These are phyloP conservation scores for Aspergillus bertholletiae DNA, from an alignment of 495 filamentous ascomycete genomes.

Conservation along the genomic window DNA sequence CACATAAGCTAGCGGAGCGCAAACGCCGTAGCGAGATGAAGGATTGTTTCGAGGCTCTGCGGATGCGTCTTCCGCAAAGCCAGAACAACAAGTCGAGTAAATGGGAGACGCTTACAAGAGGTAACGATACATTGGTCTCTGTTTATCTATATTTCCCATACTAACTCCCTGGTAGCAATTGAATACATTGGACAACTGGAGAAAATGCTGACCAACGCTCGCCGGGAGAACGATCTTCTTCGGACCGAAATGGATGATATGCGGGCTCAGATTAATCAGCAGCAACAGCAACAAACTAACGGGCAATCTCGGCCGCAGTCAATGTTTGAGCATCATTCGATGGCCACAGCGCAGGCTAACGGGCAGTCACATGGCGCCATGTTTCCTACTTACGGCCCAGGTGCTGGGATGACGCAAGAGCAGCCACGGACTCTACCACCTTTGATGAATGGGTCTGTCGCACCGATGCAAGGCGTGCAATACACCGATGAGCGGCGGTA, in stretches of 20 bases:
- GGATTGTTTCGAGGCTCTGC: conserved; percentile 84
- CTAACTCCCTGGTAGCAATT: conserved; percentile 27
- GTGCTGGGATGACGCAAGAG: conserved; percentile 31
- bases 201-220: conserved; percentile 25
- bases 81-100: conserved; percentile 94
- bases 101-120: conserved; percentile 97
- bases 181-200: conserved; percentile 42
- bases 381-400: conserved; percentile 32
- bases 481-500: conserved; percentile 51
- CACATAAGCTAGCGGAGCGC: conserved; percentile 92
- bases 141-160: neutral
- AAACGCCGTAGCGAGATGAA: conserved; percentile 99
- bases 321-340: conserved; percentile 39
- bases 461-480: conserved; percentile 57
- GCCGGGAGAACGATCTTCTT: conserved; percentile 48
- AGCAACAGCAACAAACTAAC: conserved; percentile 52
- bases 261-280: conserved; percentile 45
- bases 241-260: conserved; percentile 49
- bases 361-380: conserved; percentile 32
- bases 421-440: conserved; percentile 51
- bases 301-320: conserved; percentile 38
- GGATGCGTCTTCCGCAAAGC: conserved; percentile 76
- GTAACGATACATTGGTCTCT: conserved; percentile 40
- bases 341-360: conserved; percentile 34
- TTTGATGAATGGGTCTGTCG: conserved; percentile 46